Evolutionary conservation across 805 yeast genomes (phyloP).

Genomic region (Candida caryicola): DNA sequence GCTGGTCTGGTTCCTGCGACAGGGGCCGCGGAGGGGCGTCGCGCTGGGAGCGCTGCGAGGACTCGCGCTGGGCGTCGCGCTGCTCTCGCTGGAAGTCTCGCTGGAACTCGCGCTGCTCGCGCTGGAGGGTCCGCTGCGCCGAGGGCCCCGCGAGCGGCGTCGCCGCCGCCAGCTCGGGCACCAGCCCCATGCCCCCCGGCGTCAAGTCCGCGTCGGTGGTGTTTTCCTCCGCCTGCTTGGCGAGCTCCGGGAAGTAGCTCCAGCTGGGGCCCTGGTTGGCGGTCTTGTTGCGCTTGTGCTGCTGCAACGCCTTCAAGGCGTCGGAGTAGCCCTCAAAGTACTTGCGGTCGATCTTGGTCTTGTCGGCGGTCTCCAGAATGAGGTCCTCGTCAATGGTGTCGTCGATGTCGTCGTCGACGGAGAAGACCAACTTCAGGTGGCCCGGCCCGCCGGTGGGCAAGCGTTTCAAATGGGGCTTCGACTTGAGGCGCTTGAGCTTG

Average conservation of each 20-base stretch:
- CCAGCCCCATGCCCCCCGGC: not conserved
- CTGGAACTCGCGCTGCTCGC: no score
- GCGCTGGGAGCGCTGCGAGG: not conserved
- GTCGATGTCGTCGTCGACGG: conserved; percentile 79
- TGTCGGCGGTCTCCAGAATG: conserved; percentile 34
- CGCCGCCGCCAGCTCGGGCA: not conserved
- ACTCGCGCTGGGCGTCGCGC: not conserved
- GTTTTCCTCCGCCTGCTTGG: conserved; percentile 3
- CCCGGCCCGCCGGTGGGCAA: conserved; percentile 14
- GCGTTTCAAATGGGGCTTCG: conserved; percentile 34
- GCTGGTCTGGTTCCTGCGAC: not conserved
- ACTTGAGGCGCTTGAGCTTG: conserved; percentile 18
- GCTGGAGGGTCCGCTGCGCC: not conserved
- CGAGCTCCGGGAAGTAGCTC: conserved; percentile 10
- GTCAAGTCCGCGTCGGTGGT: no score
- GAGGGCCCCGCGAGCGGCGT: not conserved
- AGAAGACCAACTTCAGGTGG: conserved; percentile 46
- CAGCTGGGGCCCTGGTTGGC: not conserved
- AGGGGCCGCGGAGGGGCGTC: no score
- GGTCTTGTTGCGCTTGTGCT: conserved; percentile 13
- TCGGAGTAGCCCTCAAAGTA: conserved; percentile 73
- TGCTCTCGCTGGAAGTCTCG: no score
- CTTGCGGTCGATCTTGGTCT: conserved; percentile 22
- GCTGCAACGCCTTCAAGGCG: conserved; percentile 49
- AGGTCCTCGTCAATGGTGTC: conserved; percentile 52